These are phyloP conservation scores for Apiospora pterosperma DNA, from an alignment of 2,329 filamentous ascomycete genomes.

Conservation along the genomic window DNA sequence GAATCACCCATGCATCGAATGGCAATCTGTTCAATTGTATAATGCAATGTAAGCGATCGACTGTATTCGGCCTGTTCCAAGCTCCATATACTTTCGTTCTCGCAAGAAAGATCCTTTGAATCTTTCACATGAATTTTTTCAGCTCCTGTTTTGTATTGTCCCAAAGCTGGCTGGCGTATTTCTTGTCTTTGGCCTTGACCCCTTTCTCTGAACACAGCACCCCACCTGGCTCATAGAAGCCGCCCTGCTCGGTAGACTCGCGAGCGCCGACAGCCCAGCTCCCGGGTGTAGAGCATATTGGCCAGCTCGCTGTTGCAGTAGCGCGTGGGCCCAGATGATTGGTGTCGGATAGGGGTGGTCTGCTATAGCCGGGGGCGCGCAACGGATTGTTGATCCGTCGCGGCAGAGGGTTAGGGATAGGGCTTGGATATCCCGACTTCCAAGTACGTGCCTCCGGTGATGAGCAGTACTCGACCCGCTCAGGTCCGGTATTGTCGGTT, in stretches of 20 bases:
- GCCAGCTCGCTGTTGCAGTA: slow-evolving; percentile 18
- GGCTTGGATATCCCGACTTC: too few relatives aligned
- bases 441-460: neutral
- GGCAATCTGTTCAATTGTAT: neutral
- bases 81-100: neutral
- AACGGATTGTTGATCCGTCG: neutral
- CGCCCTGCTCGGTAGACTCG: slow-evolving; percentile 6
- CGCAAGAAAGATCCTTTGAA: too few relatives aligned
- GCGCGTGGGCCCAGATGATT: too few relatives aligned
- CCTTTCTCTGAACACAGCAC: neutral
- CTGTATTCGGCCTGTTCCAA: too few relatives aligned
- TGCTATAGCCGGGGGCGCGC: neutral
- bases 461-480: neutral
- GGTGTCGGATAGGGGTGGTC: neutral
- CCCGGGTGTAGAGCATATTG: slow-evolving; percentile 11
- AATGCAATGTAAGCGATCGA: too few relatives aligned
- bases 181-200: slow-evolving; percentile 5
- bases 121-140: neutral
- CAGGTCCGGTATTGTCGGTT: neutral
- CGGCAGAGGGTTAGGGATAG: too few relatives aligned
- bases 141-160: slow-evolving; percentile 12
- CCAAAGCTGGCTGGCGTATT: slow-evolving; percentile 10
- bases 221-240: slow-evolving; percentile 11
- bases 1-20: neutral
- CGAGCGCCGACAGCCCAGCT: slow-evolving; percentile 4